Percentiles rank a stretch among this genome's conserved stretches.
Conservation (phyloP, 2,329 filamentous ascomycete genomes). For the Penicillium sp. region DNA sequence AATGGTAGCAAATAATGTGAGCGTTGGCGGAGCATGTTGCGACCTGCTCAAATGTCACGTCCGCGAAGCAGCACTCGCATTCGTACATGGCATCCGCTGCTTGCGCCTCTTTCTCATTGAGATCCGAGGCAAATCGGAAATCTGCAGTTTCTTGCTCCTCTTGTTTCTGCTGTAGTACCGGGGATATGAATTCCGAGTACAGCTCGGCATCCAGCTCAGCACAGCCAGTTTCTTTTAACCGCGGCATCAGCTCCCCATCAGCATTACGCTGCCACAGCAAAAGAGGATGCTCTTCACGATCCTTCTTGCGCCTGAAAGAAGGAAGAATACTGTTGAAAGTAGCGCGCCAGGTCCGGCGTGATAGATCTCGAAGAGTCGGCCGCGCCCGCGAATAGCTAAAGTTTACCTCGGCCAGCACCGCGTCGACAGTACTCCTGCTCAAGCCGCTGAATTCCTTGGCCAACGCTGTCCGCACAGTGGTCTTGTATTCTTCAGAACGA, state of each 20-base stretch:
- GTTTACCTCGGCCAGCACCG: constrained; percentile 46
- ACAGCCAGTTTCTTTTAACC: constrained; percentile 40
- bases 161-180: constrained; percentile 32
- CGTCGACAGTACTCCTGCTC: constrained; percentile 43
- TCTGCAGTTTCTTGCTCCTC: constrained; percentile 37
- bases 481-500: constrained; percentile 41
- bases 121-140: constrained; percentile 35
- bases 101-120: constrained; percentile 43
- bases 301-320: constrained; percentile 39
- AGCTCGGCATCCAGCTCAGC: constrained; percentile 43
- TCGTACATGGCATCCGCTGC: constrained; percentile 42
- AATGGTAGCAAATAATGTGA: constrained; percentile 57
- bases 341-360: constrained; percentile 42
- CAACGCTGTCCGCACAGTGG: constrained; percentile 36
- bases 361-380: constrained; percentile 40
- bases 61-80: constrained; percentile 46
- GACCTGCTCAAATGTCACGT: constrained; percentile 46
- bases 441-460: constrained; percentile 41
- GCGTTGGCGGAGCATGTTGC: constrained; percentile 40
- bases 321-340: constrained; percentile 41
- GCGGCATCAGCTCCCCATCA: constrained; percentile 30
- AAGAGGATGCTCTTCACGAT: constrained; percentile 37
- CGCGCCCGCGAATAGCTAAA: constrained; percentile 43
- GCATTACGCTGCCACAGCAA: constrained; percentile 35
- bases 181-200: constrained; percentile 32